phyloP scores from a whole-genome alignment of 78 protist species.

The Andalucia godoyi region DNA sequence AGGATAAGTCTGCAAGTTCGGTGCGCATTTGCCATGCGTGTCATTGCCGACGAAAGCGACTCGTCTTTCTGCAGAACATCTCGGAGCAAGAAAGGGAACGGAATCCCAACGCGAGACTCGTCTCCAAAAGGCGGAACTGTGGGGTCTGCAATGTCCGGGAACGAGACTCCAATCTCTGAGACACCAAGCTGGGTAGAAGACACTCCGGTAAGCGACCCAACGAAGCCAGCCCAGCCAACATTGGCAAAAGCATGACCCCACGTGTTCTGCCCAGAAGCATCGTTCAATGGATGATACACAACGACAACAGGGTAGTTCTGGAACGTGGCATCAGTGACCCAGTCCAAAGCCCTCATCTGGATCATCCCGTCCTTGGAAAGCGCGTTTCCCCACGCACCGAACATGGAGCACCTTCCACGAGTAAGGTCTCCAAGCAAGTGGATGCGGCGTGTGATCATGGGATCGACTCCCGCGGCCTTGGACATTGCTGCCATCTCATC shows the following conservation, averaged over 20 bases:
- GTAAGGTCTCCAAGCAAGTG: conserved; percentile 17
- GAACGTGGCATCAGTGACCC: conserved; percentile 15
- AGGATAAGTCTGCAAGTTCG: conserved; percentile 29
- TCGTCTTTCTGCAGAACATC: conserved; percentile 2
- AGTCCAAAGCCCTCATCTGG: conserved; percentile 14
- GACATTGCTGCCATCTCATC: neutral
- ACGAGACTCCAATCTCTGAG: conserved; percentile 19
- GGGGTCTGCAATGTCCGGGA: neutral
- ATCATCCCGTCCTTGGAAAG: neutral
- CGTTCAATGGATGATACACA: conserved; percentile 7
- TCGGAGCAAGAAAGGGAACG: conserved; percentile 4
- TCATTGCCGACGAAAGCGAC: neutral
- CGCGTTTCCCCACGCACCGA: conserved; percentile 17
- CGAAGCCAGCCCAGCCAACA: conserved; percentile 15
- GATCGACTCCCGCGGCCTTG: neutral
- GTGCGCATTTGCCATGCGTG: neutral
- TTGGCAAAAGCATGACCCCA: conserved; percentile 12
- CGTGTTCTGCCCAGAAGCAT: too few relatives aligned
- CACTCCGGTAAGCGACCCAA: conserved; percentile 16
- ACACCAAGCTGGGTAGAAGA: neutral
- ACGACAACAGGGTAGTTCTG: neutral
- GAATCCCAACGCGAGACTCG: conserved; percentile 15
- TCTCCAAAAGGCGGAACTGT: conserved; percentile 5
- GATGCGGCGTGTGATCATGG: neutral
- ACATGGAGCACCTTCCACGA: conserved; percentile 15